Base-by-base conservation (phyloP, 192 early-diverging fungal genomes). In the Gryganskiella cystojenkinii region DNA sequence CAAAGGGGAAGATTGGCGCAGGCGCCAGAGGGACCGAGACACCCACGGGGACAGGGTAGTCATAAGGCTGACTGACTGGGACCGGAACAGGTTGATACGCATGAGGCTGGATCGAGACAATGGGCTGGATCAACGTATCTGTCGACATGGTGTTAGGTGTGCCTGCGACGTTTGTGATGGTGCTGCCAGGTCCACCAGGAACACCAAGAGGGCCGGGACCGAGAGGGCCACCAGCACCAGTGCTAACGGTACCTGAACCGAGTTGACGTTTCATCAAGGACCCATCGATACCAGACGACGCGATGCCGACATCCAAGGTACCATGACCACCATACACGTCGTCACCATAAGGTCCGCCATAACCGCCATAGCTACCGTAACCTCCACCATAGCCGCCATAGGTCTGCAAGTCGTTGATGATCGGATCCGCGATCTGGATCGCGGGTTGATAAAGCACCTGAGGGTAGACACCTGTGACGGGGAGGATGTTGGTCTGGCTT, bases 121-220 rank as follows among this genome's bases (percentile, higher is more conserved):
- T 67, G 0, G 74, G 74, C 28, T 64, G 30, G 50, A 78, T 78
- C 50, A 78, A 13, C 3, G 66, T 69, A 30, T 78, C 67, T 11
- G 55, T 64, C 3, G 58, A 27, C 25, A 64, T 56, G 22, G 30
- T 50, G 14, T 31, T 64, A 8, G 67, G 56, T 1, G 51, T 35
- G 10, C 61, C 49, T 14, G 31, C 49, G 31, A 64, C 28, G 61
- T 10, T 64, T 19, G 10, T 40, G 4, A 30, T 22, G 11, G 63
- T 1, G 13, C 56, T 46, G 4, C 37, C 43, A 25, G 46, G 51
- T 1, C 46, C 27, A 8, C 17, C 22, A 31, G 42, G 17, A 30
- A 17, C 44, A 15, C 58, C 22, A 31, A 24, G 17, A 30, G 17
- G 27, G 4, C 58, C 44, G 27, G 11, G 28, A 3, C 5, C 17